Evolutionary conservation across 768 basidiomycete genomes (phyloP).

Genomic region (Tylopilus sp.): DNA sequence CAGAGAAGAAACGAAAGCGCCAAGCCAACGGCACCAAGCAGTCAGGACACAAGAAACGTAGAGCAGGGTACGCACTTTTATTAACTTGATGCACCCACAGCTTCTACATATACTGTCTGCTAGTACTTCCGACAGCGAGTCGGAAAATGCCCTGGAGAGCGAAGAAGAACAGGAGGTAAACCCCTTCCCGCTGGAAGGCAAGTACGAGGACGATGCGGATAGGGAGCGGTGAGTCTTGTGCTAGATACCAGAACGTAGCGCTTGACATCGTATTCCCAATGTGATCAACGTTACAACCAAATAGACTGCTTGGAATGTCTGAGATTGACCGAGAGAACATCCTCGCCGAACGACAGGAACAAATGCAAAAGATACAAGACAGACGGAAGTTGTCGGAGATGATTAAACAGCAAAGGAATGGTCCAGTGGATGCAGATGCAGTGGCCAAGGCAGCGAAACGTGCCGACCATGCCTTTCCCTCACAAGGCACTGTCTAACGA

Average conservation of each 20-base stretch:
- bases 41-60: constrained; percentile 61
- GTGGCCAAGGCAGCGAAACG: constrained; percentile 77
- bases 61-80: constrained; percentile 55
- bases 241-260: constrained; percentile 23
- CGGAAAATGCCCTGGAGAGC: constrained; percentile 58
- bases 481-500: constrained; percentile 7
- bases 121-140: constrained; percentile 42
- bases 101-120: constrained; percentile 3
- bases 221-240: constrained; percentile 62
- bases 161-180: constrained; percentile 54
- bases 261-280: constrained; percentile 23
- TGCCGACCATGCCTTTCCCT: constrained; percentile 33
- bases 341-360: constrained; percentile 74
- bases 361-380: constrained; percentile 73
- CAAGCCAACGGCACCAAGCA: constrained; percentile 44
- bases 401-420: constrained; percentile 58
- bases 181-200: constrained; percentile 88
- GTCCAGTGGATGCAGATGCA: constrained; percentile 49
- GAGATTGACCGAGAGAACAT: constrained; percentile 91
- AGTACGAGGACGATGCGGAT: constrained; percentile 84
- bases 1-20: constrained; percentile 63
- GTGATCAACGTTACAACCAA: constrained; percentile 4
- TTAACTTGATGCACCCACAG: neutral
- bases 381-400: constrained; percentile 70
- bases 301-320: constrained; percentile 72